phyloP scores from a whole-genome alignment of 306 rosid species.

The Lagenaria siceraria region DNA sequence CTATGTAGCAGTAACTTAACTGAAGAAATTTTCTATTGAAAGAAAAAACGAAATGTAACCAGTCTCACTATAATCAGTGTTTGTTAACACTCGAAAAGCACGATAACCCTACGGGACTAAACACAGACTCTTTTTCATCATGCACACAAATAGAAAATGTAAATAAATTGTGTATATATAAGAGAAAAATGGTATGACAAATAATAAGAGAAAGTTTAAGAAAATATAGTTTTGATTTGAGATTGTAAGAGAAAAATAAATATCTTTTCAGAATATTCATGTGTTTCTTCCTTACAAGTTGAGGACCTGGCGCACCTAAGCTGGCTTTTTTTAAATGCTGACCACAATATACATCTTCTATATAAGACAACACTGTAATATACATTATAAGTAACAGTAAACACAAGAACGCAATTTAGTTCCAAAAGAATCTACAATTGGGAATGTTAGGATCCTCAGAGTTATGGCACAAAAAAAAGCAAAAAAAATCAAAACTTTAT shows the following conservation, averaged over 20 bases:
- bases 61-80: not conserved
- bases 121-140: no score
- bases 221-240: no score
- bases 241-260: no score
- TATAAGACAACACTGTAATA: no score
- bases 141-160: no score
- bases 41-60: not conserved
- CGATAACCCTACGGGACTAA: no score
- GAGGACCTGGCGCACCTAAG: no score
- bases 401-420: not conserved
- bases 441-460: not conserved
- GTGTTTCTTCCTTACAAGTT: not conserved
- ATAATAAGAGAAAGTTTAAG: no score
- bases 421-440: not conserved
- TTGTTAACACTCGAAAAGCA: no score
- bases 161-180: no score
- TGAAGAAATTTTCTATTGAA: not conserved
- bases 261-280: not conserved
- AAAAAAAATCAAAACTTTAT: not conserved
- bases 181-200: no score
- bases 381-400: not conserved
- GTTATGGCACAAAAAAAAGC: no score
- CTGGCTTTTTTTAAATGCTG: not conserved
- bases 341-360: not conserved
- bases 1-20: not conserved